Evolutionary conservation across 2,329 filamentous ascomycete genomes (phyloP).

Genomic region (Ceratocystis colombiana): DNA sequence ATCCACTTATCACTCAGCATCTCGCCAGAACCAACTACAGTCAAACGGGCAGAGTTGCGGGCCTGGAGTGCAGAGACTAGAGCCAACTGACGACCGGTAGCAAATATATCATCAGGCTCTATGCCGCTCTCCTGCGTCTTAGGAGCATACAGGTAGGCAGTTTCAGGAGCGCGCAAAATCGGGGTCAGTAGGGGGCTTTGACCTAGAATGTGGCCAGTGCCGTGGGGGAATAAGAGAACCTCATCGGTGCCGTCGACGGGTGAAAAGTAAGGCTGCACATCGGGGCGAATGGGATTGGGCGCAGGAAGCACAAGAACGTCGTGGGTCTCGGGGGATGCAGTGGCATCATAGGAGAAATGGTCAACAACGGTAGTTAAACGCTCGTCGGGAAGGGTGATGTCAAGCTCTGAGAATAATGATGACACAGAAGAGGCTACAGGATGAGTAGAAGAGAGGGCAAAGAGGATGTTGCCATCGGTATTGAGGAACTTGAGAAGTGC

Average conservation of each 20-base stretch:
- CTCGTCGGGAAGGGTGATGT: slow-evolving; percentile 77
- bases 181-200: slow-evolving; percentile 67
- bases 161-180: slow-evolving; percentile 69
- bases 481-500: slow-evolving; percentile 85
- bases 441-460: slow-evolving; percentile 65
- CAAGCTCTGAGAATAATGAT: slow-evolving; percentile 74
- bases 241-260: slow-evolving; percentile 42
- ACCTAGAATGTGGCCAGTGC: slow-evolving; percentile 72
- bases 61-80: slow-evolving; percentile 82
- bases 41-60: slow-evolving; percentile 83
- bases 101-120: slow-evolving; percentile 67
- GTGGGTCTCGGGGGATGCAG: slow-evolving; percentile 69
- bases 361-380: slow-evolving; percentile 80
- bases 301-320: slow-evolving; percentile 73
- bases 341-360: slow-evolving; percentile 85
- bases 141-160: slow-evolving; percentile 87
- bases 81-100: slow-evolving; percentile 69
- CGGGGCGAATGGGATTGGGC: slow-evolving; percentile 54
- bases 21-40: slow-evolving; percentile 75
- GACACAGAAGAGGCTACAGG: slow-evolving; percentile 62
- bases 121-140: slow-evolving; percentile 67
- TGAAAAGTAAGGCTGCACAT: slow-evolving; percentile 67
- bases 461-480: slow-evolving; percentile 78
- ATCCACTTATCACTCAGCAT: slow-evolving; percentile 86
- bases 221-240: slow-evolving; percentile 69